A percentile compares a stretch with the other conserved stretches of the same genome.
phyloP scores from a whole-genome alignment of 2,329 filamentous ascomycete species.

The Raffaelea ambrosiae region DNA sequence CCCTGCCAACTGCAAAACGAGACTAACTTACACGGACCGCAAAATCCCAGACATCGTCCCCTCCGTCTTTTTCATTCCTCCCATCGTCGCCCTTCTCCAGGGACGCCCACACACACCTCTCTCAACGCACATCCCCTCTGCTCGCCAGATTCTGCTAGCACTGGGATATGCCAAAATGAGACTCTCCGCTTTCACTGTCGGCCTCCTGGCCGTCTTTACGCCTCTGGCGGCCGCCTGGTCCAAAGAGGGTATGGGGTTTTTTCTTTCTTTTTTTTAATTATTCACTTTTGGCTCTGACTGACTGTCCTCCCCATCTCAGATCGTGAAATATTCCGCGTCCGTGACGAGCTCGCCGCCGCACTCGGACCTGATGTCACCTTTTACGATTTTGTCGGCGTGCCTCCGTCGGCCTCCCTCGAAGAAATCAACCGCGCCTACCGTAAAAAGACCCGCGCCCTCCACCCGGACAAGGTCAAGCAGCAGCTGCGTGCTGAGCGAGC shows the following conservation, averaged over 20 bases:
- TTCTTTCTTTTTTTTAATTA: not conserved
- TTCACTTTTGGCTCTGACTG: conserved; percentile 3
- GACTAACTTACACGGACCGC: too few relatives aligned
- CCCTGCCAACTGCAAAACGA: too few relatives aligned
- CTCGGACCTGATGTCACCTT: conserved; percentile 79
- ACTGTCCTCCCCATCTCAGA: conserved; percentile 54
- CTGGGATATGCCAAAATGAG: conserved; percentile 57
- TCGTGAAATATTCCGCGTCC: conserved; percentile 94
- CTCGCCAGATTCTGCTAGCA: too few relatives aligned
- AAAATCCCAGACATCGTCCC: too few relatives aligned
- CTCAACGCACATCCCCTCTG: too few relatives aligned
- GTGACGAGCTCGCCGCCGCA: conserved; percentile 69
- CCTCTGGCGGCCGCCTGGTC: conserved; percentile 68
- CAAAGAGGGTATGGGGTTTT: conserved; percentile 61
- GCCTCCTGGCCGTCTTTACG: conserved; percentile 60
- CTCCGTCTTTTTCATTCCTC: too few relatives aligned
- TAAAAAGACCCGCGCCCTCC: conserved; percentile 72
- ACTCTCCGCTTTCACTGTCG: conserved; percentile 55
- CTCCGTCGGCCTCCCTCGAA: conserved; percentile 65
- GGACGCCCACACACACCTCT: too few relatives aligned
- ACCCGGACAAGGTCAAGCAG: conserved; percentile 94
- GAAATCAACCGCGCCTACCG: conserved; percentile 93
- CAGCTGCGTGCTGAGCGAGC: conserved; percentile 64
- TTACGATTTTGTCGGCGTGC: conserved; percentile 85
- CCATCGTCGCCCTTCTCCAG: too few relatives aligned